Percentiles rank a stretch among this genome's conserved stretches.
These are phyloP conservation scores for Tulasnella sp. DNA, from an alignment of 768 basidiomycete species.

Conservation along the genomic window DNA sequence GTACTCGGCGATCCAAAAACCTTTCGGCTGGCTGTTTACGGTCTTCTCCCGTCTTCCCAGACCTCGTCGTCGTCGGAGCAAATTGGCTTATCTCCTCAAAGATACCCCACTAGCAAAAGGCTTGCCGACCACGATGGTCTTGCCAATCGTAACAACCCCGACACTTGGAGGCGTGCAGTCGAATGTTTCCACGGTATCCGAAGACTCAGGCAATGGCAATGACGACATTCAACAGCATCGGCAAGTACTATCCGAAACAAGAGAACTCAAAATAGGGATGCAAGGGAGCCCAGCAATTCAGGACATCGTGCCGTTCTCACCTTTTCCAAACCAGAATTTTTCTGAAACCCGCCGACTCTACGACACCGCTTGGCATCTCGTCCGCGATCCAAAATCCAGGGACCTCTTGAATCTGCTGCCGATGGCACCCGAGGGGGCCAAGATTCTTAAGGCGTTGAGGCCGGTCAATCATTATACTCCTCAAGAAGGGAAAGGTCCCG, in stretches of 20 bases:
- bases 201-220: background rate
- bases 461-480: slow-evolving; percentile 61
- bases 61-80: too few relatives aligned
- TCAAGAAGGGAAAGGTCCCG: slow-evolving; percentile 65
- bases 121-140: background rate
- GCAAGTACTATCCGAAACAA: background rate
- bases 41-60: too few relatives aligned
- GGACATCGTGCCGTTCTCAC: background rate
- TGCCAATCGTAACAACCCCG: background rate
- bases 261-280: background rate
- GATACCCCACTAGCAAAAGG: too few relatives aligned
- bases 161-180: background rate
- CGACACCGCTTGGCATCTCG: background rate
- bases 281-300: background rate
- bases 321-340: background rate
- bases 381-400: slow-evolving; percentile 36
- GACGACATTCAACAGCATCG: background rate
- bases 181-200: background rate
- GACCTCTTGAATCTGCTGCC: slow-evolving; percentile 57
- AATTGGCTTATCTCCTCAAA: too few relatives aligned
- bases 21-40: too few relatives aligned
- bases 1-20: background rate
- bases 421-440: slow-evolving; percentile 35
- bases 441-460: slow-evolving; percentile 58
- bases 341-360: background rate